Base-by-base conservation (phyloP, 225 moss, liverwort and hornwort species). In the Takakia lepidozioides region DNA sequence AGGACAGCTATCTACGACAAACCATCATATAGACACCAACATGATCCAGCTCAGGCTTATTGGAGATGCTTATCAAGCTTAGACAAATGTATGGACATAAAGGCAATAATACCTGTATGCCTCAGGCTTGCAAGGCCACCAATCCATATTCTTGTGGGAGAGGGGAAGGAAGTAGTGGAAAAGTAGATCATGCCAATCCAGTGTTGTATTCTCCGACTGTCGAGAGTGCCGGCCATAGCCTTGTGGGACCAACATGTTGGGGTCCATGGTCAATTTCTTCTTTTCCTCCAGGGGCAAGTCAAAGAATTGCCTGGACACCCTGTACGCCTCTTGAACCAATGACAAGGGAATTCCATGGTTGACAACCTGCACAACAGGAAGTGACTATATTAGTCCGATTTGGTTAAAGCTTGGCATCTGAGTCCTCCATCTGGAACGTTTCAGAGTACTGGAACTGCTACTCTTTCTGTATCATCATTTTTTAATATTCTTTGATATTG, bases 161-260 rank as follows among this genome's bases (percentile, higher is more conserved):
- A 44, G 36, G 6, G 57, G 57, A 10, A 38, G 40, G 35, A 51
- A 29, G 3, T 40, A 32, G 14, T 59, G 54, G 17, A 75, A 64
- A 36, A 81, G 58, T 43, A 81, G 48, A 68, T 75, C 75, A 19
- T 68, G 66, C 75, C 80, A 81, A 58, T 74, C 74, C 26, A 59
- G 49, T 21, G 54, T 74, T 51, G 48, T 19, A 51, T 64, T 51
- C 39, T 58, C 29, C 8, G 62, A 30, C 22, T 58, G 60, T 44
- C 19, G 53, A 22, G 55, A 57, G 28, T 60, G 66, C 24, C 36
- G 57, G 46, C 59, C 65, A 53, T 72, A 65, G 35, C 67, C 68
- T 3, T 67, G 70, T 2, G 42, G 56, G 32, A 47, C 8, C 2
- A 55, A 47, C 8, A 32, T 29, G 28, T 16, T 44, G 5, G 37